Evolutionary conservation across 1,139 yeast genomes (phyloP).

Genomic region (Kodamaea suecica): DNA sequence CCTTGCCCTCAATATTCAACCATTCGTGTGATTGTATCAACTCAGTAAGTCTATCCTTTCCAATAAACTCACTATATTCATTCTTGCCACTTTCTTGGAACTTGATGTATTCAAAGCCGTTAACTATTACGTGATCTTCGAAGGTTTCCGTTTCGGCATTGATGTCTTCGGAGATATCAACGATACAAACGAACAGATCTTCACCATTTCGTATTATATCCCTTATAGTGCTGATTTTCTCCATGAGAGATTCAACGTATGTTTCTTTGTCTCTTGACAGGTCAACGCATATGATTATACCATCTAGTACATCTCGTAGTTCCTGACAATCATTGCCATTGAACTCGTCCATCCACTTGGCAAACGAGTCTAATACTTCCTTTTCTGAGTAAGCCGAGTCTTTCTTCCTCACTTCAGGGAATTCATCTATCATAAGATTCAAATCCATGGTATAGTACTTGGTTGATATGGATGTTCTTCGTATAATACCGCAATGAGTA

Average conservation of each 20-base stretch:
- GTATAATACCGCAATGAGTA: conserved; percentile 39
- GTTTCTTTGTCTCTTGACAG: conserved; percentile 14
- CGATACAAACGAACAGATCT: conserved; percentile 24
- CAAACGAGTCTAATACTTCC: conserved; percentile 17
- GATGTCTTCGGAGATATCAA: conserved; percentile 17
- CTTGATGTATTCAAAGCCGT: conserved; percentile 33
- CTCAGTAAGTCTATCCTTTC: conserved; percentile 31
- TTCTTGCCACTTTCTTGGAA: conserved; percentile 16
- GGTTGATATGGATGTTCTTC: conserved; percentile 26
- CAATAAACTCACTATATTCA: conserved; percentile 18
- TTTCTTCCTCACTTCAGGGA: conserved; percentile 22
- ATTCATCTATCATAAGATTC: conserved; percentile 40
- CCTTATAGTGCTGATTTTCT: conserved; percentile 16
- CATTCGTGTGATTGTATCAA: conserved; percentile 42
- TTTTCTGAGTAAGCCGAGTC: conserved; percentile 1
- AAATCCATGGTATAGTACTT: conserved; percentile 32
- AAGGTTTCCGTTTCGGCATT: conserved; percentile 16
- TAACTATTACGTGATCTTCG: conserved; percentile 29
- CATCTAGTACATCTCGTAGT: conserved; percentile 38
- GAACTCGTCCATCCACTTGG: conserved; percentile 33
- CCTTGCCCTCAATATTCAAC: conserved; percentile 19
- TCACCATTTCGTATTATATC: conserved; percentile 27
- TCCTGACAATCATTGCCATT: conserved; percentile 30
- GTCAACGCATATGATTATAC: conserved; percentile 35
- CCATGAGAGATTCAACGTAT: conserved; percentile 18